Percentiles rank a stretch among this genome's conserved stretches.
phyloP scores from a whole-genome alignment of 164 flowering plant genomes.

The Dillenia suffruticosa region DNA sequence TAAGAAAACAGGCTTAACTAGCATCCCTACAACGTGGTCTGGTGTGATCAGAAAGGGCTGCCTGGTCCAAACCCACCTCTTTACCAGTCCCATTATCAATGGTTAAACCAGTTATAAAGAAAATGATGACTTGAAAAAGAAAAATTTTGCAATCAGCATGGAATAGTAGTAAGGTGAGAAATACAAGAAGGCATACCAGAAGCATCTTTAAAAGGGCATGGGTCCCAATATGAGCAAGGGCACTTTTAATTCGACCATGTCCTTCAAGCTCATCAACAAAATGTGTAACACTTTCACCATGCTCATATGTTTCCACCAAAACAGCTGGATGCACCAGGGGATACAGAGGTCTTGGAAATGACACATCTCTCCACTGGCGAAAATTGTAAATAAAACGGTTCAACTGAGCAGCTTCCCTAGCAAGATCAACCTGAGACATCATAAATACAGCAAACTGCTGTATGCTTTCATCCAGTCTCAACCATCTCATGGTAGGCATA shows the following conservation, averaged over 20 bases:
- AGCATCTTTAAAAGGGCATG: conserved; percentile 91
- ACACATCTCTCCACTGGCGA: conserved; percentile 75
- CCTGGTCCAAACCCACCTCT: too few relatives aligned
- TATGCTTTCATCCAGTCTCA: conserved; percentile 82
- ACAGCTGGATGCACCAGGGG: conserved; percentile 90
- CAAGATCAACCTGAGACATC: conserved; percentile 91
- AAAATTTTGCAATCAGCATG: background rate
- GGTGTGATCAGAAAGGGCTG: too few relatives aligned
- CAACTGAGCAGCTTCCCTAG: conserved; percentile 89
- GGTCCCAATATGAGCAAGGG: conserved; percentile 82
- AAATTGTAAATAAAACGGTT: conserved; percentile 80
- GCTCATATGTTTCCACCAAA: conserved; percentile 83
- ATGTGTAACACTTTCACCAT: conserved; percentile 61
- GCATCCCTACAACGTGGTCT: too few relatives aligned
- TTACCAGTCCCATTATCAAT: too few relatives aligned
- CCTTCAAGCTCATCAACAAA: conserved; percentile 66
- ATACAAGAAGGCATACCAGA: conserved; percentile 36
- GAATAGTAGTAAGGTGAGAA: background rate
- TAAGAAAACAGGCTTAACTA: too few relatives aligned
- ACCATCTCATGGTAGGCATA: conserved; percentile 64
- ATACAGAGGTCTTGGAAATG: conserved; percentile 81
- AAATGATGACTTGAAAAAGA: too few relatives aligned
- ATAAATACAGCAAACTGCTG: conserved; percentile 82
- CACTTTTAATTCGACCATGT: conserved; percentile 38
- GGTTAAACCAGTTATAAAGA: too few relatives aligned